A percentile compares a stretch with the other conserved stretches of the same genome.
Conservation (phyloP, 345 rosid species). For the Eucalyptus pauciflora region DNA sequence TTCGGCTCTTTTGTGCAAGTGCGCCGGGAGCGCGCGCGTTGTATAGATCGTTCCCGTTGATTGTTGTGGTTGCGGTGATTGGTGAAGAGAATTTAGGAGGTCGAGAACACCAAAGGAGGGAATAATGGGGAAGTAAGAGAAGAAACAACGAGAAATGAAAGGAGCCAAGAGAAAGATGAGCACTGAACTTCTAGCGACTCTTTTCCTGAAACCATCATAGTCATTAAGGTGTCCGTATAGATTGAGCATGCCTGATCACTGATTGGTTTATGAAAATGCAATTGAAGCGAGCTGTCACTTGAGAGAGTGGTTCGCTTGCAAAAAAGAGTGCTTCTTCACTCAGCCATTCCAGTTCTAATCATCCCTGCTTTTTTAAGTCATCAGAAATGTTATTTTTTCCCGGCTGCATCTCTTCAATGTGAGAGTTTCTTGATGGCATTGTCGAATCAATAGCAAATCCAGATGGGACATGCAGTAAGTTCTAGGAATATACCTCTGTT, state of each 20-base stretch:
- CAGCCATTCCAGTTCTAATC: not conserved
- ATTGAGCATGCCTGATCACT: not conserved
- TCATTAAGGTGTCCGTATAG: not conserved
- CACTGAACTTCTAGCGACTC: not conserved
- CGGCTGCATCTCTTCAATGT: not conserved
- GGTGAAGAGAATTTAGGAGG: not conserved
- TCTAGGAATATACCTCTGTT: not conserved
- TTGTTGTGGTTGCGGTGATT: not conserved
- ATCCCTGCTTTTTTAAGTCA: not conserved
- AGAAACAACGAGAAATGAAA: not conserved
- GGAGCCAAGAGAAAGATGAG: not conserved
- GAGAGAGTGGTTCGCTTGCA: not conserved
- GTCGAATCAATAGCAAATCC: not conserved
- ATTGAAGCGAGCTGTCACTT: not conserved
- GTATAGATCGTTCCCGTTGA: not conserved
- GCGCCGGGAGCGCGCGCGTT: rapidly evolving
- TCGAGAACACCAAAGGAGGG: rapidly evolving
- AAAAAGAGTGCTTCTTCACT: not conserved
- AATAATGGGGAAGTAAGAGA: not conserved
- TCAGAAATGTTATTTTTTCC: not conserved
- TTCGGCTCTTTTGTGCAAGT: not conserved
- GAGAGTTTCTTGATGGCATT: not conserved
- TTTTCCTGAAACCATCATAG: not conserved
- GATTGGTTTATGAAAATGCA: not conserved
- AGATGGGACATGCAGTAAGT: not conserved